A percentile compares a stretch with the other conserved stretches of the same genome.
Evolutionary conservation across 2,329 filamentous ascomycete genomes (phyloP).

Genomic region (Aspergillus candidus): DNA sequence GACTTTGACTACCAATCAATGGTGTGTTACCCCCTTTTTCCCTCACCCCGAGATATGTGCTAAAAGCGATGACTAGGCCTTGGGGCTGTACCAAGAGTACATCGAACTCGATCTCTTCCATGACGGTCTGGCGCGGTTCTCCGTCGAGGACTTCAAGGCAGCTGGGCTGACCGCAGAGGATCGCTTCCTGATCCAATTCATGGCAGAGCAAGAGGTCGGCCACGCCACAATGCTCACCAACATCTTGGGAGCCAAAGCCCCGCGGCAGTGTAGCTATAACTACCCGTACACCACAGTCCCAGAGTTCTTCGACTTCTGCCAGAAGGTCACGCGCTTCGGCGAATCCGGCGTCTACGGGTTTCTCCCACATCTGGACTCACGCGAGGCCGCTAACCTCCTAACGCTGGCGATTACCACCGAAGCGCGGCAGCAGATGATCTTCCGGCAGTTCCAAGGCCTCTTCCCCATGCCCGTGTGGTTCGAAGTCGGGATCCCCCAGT

Average conservation of each 20-base stretch:
- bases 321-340: conserved; percentile 76
- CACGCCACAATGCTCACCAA: conserved; percentile 72
- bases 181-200: conserved; percentile 65
- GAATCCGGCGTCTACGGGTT: conserved; percentile 79
- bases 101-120: conserved; percentile 81
- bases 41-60: background rate
- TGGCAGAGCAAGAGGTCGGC: conserved; percentile 70
- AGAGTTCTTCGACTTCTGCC: conserved; percentile 77
- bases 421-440: conserved; percentile 76
- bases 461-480: conserved; percentile 83
- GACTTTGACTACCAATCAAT: conserved; percentile 82
- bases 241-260: conserved; percentile 66
- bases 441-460: conserved; percentile 73
- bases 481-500: conserved; percentile 71
- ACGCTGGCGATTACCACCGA: conserved; percentile 72
- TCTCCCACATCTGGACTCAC: conserved; percentile 68
- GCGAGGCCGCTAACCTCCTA: conserved; percentile 66
- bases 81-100: conserved; percentile 76
- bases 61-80: conserved; percentile 34
- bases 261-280: conserved; percentile 72
- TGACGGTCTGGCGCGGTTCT: conserved; percentile 65
- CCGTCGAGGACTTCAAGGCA: conserved; percentile 60
- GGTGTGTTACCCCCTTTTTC: conserved; percentile 19
- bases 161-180: conserved; percentile 65
- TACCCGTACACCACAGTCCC: conserved; percentile 69